Evolutionary conservation across 805 yeast genomes (phyloP).

Genomic region (Candida piceae): DNA sequence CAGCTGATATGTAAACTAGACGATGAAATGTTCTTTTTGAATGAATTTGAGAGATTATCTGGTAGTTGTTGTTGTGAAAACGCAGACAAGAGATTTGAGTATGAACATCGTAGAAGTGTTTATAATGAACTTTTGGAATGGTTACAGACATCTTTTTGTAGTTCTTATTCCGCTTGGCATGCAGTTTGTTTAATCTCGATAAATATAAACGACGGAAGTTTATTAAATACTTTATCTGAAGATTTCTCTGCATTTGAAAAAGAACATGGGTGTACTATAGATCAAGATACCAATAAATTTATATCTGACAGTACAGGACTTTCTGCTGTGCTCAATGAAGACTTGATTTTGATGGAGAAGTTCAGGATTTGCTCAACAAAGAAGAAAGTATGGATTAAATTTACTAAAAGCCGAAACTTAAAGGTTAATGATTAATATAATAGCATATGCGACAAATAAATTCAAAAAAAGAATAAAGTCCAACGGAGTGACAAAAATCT

Average conservation of each 20-base stretch:
- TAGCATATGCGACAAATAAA: too few species aligned
- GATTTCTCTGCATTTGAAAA: slow-evolving; percentile 7
- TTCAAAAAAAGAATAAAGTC: too few species aligned
- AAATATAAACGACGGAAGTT: background rate
- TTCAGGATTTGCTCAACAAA: slow-evolving; percentile 9
- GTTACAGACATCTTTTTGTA: slow-evolving; percentile 6
- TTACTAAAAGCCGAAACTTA: background rate
- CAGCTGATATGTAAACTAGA: slow-evolving; percentile 9
- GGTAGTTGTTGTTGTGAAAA: too few species aligned
- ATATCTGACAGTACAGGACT: too few species aligned
- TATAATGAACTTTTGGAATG: slow-evolving; percentile 9
- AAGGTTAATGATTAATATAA: too few species aligned
- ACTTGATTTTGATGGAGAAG: slow-evolving; percentile 11
- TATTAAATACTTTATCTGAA: background rate
- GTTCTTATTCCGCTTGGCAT: slow-evolving; percentile 11
- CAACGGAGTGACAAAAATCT: too few species aligned
- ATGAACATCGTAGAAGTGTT: too few species aligned
- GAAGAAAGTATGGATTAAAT: slow-evolving; percentile 5
- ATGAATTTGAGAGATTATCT: slow-evolving; percentile 4
- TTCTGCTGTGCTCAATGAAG: slow-evolving; percentile 6
- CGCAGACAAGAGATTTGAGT: too few species aligned
- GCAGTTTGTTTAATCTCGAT: background rate
- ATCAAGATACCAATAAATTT: background rate
- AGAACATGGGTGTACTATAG: background rate
- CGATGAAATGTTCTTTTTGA: slow-evolving; percentile 8